Evolutionary conservation across 805 yeast genomes (phyloP), one percentile per base, ranked within the genome.

Genomic region (Metschnikowia reukaufii): DNA sequence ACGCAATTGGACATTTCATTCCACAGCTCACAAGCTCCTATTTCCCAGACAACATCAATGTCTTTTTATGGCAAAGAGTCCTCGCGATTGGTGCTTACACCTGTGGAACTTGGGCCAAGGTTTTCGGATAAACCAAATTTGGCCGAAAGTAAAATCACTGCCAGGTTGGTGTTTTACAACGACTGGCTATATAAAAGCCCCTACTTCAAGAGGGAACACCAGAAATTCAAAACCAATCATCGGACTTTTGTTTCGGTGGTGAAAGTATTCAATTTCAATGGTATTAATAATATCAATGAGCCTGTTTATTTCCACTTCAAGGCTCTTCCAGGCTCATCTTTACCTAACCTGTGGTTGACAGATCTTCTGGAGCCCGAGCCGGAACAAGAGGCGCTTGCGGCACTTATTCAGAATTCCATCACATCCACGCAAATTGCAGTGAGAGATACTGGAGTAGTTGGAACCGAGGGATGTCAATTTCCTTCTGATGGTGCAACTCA

Each of bases 131-230:
- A 39, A 35, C 37, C 39, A 16, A 41, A 27, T 32, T 33, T 52
- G 23, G 43, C 48, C 18, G 57, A 54, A 16, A 39, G 37, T 42
- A 53, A 53, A 18, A 44, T 66, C 32, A 54, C 63, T 4, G 50
- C 59, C 4, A 51, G 69, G 23, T 45, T 67, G 4, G 38, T 68
- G 2, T 66, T 72, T 44, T 69, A 62, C 52, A 59, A 58, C 30
- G 75, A 71, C 50, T 70, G 74, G 74, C 63, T 57, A 44, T 55
- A 57, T 38, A 44, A 48, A 7, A 52, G 57, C 33, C 58, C 58
- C 1, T 50, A 42, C 19, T 55, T 48, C 21, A 39, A 40, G 18
- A 31, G 39, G 25, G 45, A 43, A n/a, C 15, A 29, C 8, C 30
- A 41, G 8, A 27, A 33, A 1, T 21, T 31, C 18, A 18, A 33